Conservation (phyloP, 116 monocot species). For the Posidonia oceanica region DNA sequence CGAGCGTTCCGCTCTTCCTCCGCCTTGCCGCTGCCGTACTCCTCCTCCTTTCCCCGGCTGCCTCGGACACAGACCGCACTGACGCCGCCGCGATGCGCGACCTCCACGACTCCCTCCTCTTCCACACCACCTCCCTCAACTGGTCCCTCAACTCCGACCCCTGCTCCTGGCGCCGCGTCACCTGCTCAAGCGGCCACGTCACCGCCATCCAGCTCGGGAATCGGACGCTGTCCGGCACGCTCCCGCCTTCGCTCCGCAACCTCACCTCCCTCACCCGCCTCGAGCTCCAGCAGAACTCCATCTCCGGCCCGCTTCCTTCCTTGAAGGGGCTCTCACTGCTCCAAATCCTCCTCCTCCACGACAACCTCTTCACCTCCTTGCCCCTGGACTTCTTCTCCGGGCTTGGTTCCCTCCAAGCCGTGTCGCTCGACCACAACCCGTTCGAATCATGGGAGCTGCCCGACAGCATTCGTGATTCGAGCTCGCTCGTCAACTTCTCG, state of each 20-base stretch:
- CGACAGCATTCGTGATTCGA: slow-evolving; percentile 20
- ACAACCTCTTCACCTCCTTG: slow-evolving; percentile 42
- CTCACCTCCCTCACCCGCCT: slow-evolving; percentile 41
- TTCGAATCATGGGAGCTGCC: slow-evolving; percentile 53
- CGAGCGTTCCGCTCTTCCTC: not conserved
- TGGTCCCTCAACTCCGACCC: slow-evolving; percentile 19
- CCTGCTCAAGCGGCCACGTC: slow-evolving; percentile 29
- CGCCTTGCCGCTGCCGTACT: not conserved
- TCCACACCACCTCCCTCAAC: not conserved
- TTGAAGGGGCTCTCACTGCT: slow-evolving; percentile 28
- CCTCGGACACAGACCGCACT: not conserved
- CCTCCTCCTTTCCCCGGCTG: not conserved
- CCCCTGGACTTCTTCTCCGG: slow-evolving; percentile 51
- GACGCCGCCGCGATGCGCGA: slow-evolving; percentile 15
- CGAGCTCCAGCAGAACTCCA: slow-evolving; percentile 33
- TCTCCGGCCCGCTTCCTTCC: slow-evolving; percentile 31
- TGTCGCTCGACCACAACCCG: slow-evolving; percentile 58
- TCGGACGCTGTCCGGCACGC: slow-evolving; percentile 20
- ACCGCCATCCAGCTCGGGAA: slow-evolving; percentile 44
- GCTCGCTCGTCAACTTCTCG: slow-evolving; percentile 60
- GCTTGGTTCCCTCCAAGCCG: slow-evolving; percentile 34
- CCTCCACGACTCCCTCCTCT: not conserved
- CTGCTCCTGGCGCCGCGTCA: slow-evolving; percentile 33
- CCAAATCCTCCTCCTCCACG: slow-evolving; percentile 31
- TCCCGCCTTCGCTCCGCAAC: slow-evolving; percentile 20